Conservation (phyloP, 148 eudicot genomes). For the Hydrangea macrophylla region DNA sequence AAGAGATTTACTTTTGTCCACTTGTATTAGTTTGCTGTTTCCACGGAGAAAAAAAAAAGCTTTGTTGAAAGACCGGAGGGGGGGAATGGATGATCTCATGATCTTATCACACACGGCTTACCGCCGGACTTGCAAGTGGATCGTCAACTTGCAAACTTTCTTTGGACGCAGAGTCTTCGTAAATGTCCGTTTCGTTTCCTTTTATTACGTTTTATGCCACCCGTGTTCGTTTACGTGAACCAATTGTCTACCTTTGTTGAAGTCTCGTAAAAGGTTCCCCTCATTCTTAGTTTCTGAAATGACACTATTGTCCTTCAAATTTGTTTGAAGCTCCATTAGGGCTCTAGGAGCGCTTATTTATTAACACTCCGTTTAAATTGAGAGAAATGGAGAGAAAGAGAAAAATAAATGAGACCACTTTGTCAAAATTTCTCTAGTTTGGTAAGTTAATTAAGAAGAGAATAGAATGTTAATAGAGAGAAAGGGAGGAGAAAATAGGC, state of each 20-base stretch:
- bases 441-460: too few relatives aligned
- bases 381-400: too few relatives aligned
- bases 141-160: slow-evolving; percentile 25
- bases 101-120: slow-evolving; percentile 20
- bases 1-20: slow-evolving; percentile 14
- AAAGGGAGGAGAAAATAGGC: too few relatives aligned
- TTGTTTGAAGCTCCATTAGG: too few relatives aligned
- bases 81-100: not conserved
- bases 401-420: too few relatives aligned
- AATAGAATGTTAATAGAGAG: too few relatives aligned
- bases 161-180: slow-evolving; percentile 9
- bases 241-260: too few relatives aligned
- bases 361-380: too few relatives aligned
- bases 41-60: not conserved
- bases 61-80: not conserved
- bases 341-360: too few relatives aligned
- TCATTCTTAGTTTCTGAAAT: too few relatives aligned
- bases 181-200: not conserved
- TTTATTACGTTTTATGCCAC: not conserved
- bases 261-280: too few relatives aligned
- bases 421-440: too few relatives aligned
- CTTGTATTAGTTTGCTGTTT: slow-evolving; percentile 5
- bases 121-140: slow-evolving; percentile 31
- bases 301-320: not conserved
- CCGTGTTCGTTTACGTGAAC: not conserved